phyloP scores from a whole-genome alignment of 2,329 filamentous ascomycete species.

The Diaporthe citriasiana region DNA sequence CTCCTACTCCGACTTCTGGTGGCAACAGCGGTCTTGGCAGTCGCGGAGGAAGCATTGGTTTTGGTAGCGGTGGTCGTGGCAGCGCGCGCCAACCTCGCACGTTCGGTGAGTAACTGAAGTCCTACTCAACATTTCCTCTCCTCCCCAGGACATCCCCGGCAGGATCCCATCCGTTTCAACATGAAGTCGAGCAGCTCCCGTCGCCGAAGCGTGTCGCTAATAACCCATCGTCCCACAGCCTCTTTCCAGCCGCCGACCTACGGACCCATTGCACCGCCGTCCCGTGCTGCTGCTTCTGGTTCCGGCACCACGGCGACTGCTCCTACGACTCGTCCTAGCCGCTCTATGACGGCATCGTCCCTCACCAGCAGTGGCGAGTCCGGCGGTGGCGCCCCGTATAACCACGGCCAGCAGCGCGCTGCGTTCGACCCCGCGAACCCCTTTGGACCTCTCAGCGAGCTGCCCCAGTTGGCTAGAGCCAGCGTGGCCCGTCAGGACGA shows the following conservation, averaged over 20 bases:
- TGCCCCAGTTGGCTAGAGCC: neutral
- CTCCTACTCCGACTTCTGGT: neutral
- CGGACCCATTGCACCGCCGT: constrained; percentile 36
- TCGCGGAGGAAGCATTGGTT: constrained; percentile 1
- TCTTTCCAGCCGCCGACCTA: constrained; percentile 27
- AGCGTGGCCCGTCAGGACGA: neutral
- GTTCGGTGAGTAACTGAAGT: neutral
- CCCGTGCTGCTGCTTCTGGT: neutral
- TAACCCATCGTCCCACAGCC: constrained; percentile 6
- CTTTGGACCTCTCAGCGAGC: constrained; percentile 16
- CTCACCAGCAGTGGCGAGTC: neutral
- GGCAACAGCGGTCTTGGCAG: neutral
- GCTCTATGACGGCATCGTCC: neutral
- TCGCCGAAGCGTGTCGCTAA: neutral
- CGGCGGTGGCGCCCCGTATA: neutral
- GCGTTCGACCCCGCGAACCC: constrained; percentile 2
- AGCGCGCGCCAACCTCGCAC: constrained; percentile 10
- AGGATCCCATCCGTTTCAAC: no score
- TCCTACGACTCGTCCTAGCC: neutral
- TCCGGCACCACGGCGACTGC: neutral
- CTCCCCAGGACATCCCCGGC: no score
- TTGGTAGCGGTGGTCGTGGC: constrained; percentile 1
- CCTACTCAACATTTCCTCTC: neutral
- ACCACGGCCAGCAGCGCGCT: neutral
- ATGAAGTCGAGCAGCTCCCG: neutral